Evolutionary conservation across 2,329 filamentous ascomycete genomes (phyloP), one percentile per base, ranked within the genome.

Genomic region (Hymenoscyphus salicellus): DNA sequence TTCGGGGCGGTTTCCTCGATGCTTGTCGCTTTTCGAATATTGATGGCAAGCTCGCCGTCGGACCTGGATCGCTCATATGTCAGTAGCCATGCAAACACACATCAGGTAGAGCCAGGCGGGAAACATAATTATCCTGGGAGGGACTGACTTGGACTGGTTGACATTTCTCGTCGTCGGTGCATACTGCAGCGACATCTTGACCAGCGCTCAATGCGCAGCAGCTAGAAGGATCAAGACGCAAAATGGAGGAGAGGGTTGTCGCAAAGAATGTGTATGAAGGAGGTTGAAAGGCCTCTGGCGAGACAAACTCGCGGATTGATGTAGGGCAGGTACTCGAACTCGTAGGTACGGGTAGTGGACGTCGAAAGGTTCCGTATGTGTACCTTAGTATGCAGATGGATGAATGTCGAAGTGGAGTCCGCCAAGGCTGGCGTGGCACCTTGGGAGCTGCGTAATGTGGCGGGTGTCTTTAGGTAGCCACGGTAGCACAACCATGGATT

Each of bases 21-120:
- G 73, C 82, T 89, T 60, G 87, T 90, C 20, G 88, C 88, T 75
- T 90, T 90, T 75, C 84, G 83, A 72, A 90, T 90, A 77, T 88
- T 88, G 77, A 90, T 85, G 65, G 86, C 83, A 70, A 90, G 83
- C 76, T 90, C 88, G 71, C 84, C 83, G 75, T 90, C 88, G 74
- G 86, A 87, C 75, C 87, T 90, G 73, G 23, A 56, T 52, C 23
- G 30, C 20, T 16, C 61, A 33, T 32, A 41, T 30, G 55, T 55
- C 49, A 32, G 28, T 46, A 64, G 72, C 46, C 69, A 67, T 41
- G 26, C 20, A 52, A 52, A 14, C 23, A 23, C 5, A 26, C 23
- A 52, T 10, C 23, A 10, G 20, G 11, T 20, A 26, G 20, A 38
- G 36, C 36, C 20, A 52, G n/a, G 8, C 4, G 3, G 23, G 20